These are phyloP conservation scores for Fusarium torreyae DNA, from an alignment of 2,329 filamentous ascomycete species.

Conservation along the genomic window DNA sequence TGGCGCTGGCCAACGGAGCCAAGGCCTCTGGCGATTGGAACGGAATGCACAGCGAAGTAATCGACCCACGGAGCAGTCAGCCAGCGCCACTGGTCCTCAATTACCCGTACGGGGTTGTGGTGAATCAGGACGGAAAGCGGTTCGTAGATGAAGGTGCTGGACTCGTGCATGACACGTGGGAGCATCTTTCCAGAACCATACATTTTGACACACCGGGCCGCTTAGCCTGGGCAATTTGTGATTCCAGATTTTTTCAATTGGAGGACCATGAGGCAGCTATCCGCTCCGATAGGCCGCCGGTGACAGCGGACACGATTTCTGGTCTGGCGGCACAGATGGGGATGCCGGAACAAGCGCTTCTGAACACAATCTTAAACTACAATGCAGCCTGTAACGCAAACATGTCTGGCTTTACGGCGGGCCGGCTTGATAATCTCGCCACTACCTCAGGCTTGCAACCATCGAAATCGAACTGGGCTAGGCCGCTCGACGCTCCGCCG, in stretches of 20 bases:
- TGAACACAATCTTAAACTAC: slow-evolving; percentile 13
- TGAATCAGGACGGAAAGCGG: slow-evolving; percentile 17
- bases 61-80: slow-evolving; percentile 19
- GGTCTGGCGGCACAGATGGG: slow-evolving; percentile 14
- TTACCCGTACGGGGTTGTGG: slow-evolving; percentile 17
- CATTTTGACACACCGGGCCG: slow-evolving; percentile 18
- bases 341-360: slow-evolving; percentile 18
- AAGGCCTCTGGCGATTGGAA: slow-evolving; percentile 17
- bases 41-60: slow-evolving; percentile 14
- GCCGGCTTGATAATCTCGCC: slow-evolving; percentile 16
- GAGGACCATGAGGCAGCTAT: slow-evolving; percentile 20
- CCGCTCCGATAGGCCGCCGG: slow-evolving; percentile 16
- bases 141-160: slow-evolving; percentile 21
- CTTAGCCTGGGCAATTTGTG: slow-evolving; percentile 20
- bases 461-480: slow-evolving; percentile 22
- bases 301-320: slow-evolving; percentile 18
- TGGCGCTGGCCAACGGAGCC: slow-evolving; percentile 20
- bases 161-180: slow-evolving; percentile 17
- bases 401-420: slow-evolving; percentile 16
- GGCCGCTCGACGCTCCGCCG: slow-evolving; percentile 16
- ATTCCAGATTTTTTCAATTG: slow-evolving; percentile 18
- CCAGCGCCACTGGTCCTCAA: slow-evolving; percentile 15
- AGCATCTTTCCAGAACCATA: slow-evolving; percentile 22
- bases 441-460: slow-evolving; percentile 18
- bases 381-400: slow-evolving; percentile 18